Evolutionary conservation across 176 grass and related monocot species (phyloP).

Genomic region (Oropetium thomaeum): DNA sequence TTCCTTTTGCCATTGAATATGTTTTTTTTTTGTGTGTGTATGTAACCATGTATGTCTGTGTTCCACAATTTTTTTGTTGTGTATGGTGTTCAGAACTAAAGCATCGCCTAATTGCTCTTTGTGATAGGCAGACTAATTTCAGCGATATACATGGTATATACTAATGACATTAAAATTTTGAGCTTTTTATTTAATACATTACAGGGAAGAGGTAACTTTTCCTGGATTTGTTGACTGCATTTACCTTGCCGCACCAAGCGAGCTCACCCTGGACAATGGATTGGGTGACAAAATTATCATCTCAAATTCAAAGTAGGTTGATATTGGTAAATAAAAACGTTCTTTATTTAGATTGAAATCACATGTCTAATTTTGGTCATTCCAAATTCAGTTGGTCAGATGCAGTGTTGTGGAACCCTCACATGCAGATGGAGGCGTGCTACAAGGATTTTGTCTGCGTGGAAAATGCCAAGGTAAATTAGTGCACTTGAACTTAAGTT

Average conservation of each 20-base stretch:
- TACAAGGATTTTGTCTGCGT: slow-evolving; percentile 98
- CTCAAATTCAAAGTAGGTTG: slow-evolving; percentile 65
- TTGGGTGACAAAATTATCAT: slow-evolving; percentile 82
- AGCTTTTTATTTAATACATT: slow-evolving; percentile 31
- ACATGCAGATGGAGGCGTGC: slow-evolving; percentile 92
- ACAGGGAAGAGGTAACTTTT: slow-evolving; percentile 79
- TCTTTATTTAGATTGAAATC: slow-evolving; percentile 12
- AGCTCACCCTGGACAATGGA: slow-evolving; percentile 81
- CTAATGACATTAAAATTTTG: slow-evolving; percentile 22
- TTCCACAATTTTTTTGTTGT: too few species aligned
- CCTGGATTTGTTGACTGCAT: slow-evolving; percentile 90
- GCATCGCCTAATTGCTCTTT: background rate
- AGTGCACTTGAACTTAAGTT: slow-evolving; percentile 1
- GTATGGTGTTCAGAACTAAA: background rate
- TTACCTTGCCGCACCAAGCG: slow-evolving; percentile 71
- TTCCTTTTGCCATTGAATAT: background rate
- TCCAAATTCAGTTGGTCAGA: slow-evolving; percentile 79
- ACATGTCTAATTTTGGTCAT: slow-evolving; percentile 25
- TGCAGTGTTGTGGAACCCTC: slow-evolving; percentile 95
- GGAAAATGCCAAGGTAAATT: slow-evolving; percentile 87
- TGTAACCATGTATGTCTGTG: too few species aligned
- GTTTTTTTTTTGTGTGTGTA: background rate
- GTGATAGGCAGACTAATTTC: background rate
- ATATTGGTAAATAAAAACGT: background rate
- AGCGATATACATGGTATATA: background rate